A percentile compares a stretch with the other conserved stretches of the same genome.
Evolutionary conservation across 345 rosid genomes (phyloP).

Genomic region (Acer yangbiense): DNA sequence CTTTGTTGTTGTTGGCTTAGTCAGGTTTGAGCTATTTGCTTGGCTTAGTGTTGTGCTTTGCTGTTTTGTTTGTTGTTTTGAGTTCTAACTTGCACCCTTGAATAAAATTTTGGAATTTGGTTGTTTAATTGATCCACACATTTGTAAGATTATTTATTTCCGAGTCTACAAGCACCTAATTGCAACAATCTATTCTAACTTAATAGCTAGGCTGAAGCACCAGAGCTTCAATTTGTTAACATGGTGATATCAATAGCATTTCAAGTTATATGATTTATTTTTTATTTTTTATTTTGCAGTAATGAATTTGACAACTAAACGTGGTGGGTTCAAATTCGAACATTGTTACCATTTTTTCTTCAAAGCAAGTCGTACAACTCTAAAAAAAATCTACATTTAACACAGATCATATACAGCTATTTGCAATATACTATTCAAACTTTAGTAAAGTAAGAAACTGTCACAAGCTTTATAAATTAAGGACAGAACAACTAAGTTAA

Average conservation of each 20-base stretch:
- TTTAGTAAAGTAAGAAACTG: neutral
- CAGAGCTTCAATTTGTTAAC: neutral
- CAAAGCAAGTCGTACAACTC: neutral
- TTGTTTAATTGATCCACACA: no score
- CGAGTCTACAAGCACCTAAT: neutral
- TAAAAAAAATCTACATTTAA: neutral
- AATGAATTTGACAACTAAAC: neutral
- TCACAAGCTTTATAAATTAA: neutral
- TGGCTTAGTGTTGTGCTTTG: no score
- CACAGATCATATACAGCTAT: neutral
- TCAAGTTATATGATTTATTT: neutral
- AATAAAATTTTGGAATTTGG: no score
- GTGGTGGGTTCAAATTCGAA: slow-evolving; percentile 29
- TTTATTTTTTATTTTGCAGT: neutral
- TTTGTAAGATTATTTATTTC: no score
- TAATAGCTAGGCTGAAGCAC: neutral
- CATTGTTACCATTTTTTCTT: slow-evolving; percentile 49
- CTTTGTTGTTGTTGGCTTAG: no score
- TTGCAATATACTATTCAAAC: neutral
- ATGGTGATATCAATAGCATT: neutral
- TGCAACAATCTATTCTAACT: neutral
- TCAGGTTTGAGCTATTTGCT: no score
- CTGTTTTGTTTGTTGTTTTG: no score
- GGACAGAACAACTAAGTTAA: neutral
- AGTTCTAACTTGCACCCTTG: no score